These are phyloP conservation scores for Stachybotrys chlorohalonatus DNA, from an alignment of 2,329 filamentous ascomycete genomes.

Conservation along the genomic window DNA sequence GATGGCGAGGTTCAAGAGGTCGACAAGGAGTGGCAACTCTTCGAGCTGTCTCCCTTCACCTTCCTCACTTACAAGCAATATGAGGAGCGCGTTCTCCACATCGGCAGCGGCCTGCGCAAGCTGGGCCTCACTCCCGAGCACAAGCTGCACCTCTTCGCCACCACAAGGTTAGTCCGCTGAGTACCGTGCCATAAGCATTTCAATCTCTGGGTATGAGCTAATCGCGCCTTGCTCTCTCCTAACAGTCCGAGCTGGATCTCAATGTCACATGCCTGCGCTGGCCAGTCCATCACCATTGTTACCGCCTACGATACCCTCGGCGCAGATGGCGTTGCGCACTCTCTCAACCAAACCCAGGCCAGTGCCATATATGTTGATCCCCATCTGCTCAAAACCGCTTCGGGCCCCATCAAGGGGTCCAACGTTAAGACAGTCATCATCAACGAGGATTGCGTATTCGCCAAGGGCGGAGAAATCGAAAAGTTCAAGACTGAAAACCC, in stretches of 20 bases:
- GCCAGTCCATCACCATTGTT: slow-evolving; percentile 84
- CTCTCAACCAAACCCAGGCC: slow-evolving; percentile 70
- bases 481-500: slow-evolving; percentile 48
- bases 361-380: slow-evolving; percentile 83
- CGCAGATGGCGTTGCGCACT: slow-evolving; percentile 75
- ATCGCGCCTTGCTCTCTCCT: slow-evolving; percentile 1
- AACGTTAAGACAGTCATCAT: slow-evolving; percentile 53
- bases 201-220: not conserved
- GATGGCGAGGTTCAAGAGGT: slow-evolving; percentile 72
- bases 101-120: slow-evolving; percentile 66
- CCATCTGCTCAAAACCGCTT: slow-evolving; percentile 57
- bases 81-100: slow-evolving; percentile 56
- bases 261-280: slow-evolving; percentile 65
- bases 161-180: slow-evolving; percentile 57
- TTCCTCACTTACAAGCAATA: slow-evolving; percentile 77
- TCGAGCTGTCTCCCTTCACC: slow-evolving; percentile 69
- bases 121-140: slow-evolving; percentile 61
- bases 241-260: slow-evolving; percentile 60
- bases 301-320: slow-evolving; percentile 94
- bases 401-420: slow-evolving; percentile 45
- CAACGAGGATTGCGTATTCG: slow-evolving; percentile 48
- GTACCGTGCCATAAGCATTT: not conserved
- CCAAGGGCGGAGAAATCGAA: slow-evolving; percentile 41
- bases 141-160: slow-evolving; percentile 72
- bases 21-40: slow-evolving; percentile 87